Evolutionary conservation across 108 stramenopile species (phyloP), one percentile per base, ranked within the genome.

Genomic region (Mediolabrus comicus): DNA sequence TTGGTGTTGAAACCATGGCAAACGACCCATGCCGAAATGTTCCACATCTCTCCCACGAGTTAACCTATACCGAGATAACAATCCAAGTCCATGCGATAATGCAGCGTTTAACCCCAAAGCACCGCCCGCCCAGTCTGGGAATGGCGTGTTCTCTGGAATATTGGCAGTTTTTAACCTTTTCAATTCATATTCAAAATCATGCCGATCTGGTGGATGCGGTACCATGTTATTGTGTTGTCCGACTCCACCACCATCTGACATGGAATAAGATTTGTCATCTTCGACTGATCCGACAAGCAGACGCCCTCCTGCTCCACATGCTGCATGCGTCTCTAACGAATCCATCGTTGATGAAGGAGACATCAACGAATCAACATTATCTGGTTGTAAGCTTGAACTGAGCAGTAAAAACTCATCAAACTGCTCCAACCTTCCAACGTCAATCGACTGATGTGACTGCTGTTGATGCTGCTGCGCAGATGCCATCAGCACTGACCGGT

Each of bases 51-150:
- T 82, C 51, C 71, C 79, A 9, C 74, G 72, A 61, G 59, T 78
- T 6, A 92, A 59, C 46, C 91, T 80, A 74, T 92, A 89, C 27
- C 91, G 80, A 32, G 88, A 89, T 29, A 92, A 25, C 49, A 92
- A 78, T 61, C 83, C 83, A 24, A 92, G 59, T 8, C 91, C 91
- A 31, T 83, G 69, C 29, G 91, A 92, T 17, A 92, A 56, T 9
- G 86, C 88, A 16, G 75, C 60, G 65, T 88, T 92, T 26, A 92
- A 57, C 12, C 91, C 91, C 9, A 68, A 62, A 12, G 82, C 87
- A 25, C 91, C 91, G 11, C 91, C 91, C 31, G 82, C 91, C 72
- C 84, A 88, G 33, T 87, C 87, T 17, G 91, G 91, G 65, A 92
- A 92, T 12, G 77, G 72, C 1, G 49, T 52, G 27, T 58, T 33